Evolutionary conservation across 768 basidiomycete genomes (phyloP).

Genomic region (Cystofilobasidium bisporidii): DNA sequence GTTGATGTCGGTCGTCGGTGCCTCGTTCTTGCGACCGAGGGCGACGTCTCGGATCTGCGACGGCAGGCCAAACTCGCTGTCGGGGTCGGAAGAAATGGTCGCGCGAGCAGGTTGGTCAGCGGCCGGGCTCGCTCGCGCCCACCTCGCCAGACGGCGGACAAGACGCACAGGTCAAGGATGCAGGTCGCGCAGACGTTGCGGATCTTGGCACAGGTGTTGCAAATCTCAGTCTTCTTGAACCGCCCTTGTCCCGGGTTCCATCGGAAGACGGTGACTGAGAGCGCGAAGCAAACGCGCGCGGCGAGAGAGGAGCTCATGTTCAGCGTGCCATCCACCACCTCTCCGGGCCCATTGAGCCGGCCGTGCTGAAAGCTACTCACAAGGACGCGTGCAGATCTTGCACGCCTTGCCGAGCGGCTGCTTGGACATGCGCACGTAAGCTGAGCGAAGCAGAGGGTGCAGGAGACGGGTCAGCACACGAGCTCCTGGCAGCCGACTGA

Average conservation of each 20-base stretch:
- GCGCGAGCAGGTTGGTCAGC: background rate
- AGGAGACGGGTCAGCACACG: slow-evolving; percentile 3
- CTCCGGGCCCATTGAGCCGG: too few species aligned
- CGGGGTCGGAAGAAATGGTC: too few species aligned
- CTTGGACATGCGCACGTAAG: slow-evolving; percentile 50
- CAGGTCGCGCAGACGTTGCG: slow-evolving; percentile 98
- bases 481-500: slow-evolving; percentile 5
- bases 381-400: slow-evolving; percentile 92
- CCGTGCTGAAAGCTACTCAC: slow-evolving; percentile 48
- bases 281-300: background rate
- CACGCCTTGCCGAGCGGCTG: slow-evolving; percentile 94
- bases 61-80: slow-evolving; percentile 78
- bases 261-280: slow-evolving; percentile 53
- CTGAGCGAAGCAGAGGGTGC: slow-evolving; percentile 42
- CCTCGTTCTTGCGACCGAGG: slow-evolving; percentile 65
- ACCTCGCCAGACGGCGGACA: background rate
- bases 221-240: slow-evolving; percentile 68
- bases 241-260: slow-evolving; percentile 96
- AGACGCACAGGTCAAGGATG: slow-evolving; percentile 63
- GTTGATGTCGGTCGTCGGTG: slow-evolving; percentile 95
- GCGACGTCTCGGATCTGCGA: slow-evolving; percentile 97
- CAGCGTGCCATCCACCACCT: too few species aligned
- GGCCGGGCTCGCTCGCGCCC: too few species aligned
- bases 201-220: slow-evolving; percentile 41
- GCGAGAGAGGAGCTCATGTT: background rate